Base-by-base conservation (phyloP, 2,329 filamentous ascomycete genomes). In the Domatiomyces catenatus region DNA sequence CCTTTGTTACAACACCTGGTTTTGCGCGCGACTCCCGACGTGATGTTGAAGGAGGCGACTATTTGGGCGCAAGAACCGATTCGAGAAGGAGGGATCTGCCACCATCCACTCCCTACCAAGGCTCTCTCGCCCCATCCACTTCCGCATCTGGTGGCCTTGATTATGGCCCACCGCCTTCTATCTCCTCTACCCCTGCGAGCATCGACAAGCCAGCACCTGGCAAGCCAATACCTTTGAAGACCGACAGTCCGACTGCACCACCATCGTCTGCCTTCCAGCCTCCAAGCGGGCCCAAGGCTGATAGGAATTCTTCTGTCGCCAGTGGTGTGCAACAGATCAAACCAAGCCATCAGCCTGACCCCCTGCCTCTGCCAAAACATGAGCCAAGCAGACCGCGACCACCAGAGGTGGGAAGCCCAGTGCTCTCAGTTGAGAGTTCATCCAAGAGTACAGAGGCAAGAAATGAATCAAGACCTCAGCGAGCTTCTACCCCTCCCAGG, bases 271-370 rank as follows among this genome's bases (percentile, higher is more conserved):
- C 59, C 1, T 62, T 65, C 39, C 65, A 67, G 26, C 67, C 68
- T 10, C 69, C 69, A 8, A 71, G 68, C 7, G 67, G 66, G 8
- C 69, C 69, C 7, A 70, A 69, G 53, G 69, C 68, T 8, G 65
- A 66, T n/a, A 62, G 69, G 19, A 56, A 50, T 17, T 60, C 64
- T 8, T 42, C 56, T 47, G 42, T 18, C 17, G 19, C 49, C 28
- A 51, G 47, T 42, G 44, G 19, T 36, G 47, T 47, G 10, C 52
- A 50, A 39, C 39, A 17, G 42, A 43, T 47, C 8, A 57, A 57
- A 45, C 17, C 46, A 19, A 43, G 42, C 20, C 58, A 55, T 24
- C 43, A 47, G 36, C 36, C 50, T 8, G 56, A 58, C 8, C 22
- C 32, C 8, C 51, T 54, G 47, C 22, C 32, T 12, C 51, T 54